phyloP scores from a whole-genome alignment of 2,329 filamentous ascomycete species.

The Fusarium subglutinans region DNA sequence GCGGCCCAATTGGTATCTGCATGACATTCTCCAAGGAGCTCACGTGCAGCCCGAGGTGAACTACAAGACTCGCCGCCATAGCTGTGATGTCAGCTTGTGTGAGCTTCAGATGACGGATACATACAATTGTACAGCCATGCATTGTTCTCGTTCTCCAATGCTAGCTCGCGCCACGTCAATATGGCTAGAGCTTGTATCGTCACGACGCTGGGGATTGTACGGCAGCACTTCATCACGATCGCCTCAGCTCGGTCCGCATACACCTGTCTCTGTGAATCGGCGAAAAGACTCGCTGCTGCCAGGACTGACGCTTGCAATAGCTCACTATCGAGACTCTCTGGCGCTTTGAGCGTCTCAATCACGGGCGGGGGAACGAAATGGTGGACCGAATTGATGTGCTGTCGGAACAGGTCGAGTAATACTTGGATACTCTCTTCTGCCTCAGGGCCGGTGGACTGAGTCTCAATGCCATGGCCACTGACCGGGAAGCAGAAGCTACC shows the following conservation, averaged over 20 bases:
- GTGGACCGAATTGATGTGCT: not conserved
- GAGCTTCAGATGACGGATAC: not conserved
- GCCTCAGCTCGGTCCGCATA: not conserved
- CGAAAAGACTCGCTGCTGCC: not conserved
- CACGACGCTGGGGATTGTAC: rapidly evolving
- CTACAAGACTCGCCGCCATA: not conserved
- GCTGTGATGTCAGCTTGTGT: not conserved
- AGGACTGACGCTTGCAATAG: not conserved
- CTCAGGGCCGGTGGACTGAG: rapidly evolving
- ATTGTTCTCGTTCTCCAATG: not conserved
- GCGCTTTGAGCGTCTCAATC: not conserved
- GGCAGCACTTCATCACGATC: not conserved
- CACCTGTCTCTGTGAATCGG: not conserved
- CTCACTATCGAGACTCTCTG: not conserved
- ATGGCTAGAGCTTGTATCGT: not conserved
- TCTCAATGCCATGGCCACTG: not conserved
- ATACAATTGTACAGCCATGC: not conserved
- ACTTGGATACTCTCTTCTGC: not conserved
- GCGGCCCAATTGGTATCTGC: not conserved
- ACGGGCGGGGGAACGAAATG: not conserved
- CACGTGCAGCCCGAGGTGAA: not conserved
- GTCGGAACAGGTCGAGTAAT: not conserved
- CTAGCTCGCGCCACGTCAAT: not conserved
- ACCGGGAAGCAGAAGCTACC: not conserved
- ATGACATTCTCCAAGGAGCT: not conserved